Percentiles rank a stretch among this genome's conserved stretches.
phyloP scores from a whole-genome alignment of 352 stramenopile genomes.

The Globisporangium perplexum region DNA sequence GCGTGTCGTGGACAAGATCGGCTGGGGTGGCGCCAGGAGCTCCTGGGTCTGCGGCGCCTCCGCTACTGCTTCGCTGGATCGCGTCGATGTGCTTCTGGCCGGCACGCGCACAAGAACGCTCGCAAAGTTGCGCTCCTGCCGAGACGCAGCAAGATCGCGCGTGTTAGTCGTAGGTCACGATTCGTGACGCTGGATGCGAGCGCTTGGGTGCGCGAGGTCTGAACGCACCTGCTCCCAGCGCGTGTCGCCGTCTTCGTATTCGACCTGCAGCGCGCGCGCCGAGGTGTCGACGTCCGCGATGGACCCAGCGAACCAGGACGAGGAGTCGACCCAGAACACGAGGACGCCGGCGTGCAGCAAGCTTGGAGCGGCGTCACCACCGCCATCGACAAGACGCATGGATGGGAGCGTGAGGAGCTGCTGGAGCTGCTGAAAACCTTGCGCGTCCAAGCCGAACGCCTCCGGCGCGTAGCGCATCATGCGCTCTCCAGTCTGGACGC shows the following conservation, averaged over 20 bases:
- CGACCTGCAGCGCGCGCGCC: conserved; percentile 19
- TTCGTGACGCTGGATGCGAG: no score
- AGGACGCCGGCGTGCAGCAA: conserved; percentile 15
- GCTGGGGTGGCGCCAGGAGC: background rate
- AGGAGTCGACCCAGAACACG: conserved; percentile 37
- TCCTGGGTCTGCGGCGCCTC: background rate
- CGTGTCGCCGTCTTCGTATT: conserved; percentile 46
- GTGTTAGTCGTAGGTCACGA: no score
- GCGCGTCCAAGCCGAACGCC: conserved; percentile 1
- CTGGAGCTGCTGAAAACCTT: conserved; percentile 27
- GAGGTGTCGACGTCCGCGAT: conserved; percentile 13
- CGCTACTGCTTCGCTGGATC: background rate
- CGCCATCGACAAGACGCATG: background rate
- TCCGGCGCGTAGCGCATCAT: conserved; percentile 13
- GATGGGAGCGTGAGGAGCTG: conserved; percentile 9
- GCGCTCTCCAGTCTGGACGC: background rate
- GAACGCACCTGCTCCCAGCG: conserved; percentile 33
- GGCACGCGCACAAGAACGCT: conserved; percentile 24
- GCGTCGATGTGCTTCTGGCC: background rate
- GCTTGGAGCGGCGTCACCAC: background rate
- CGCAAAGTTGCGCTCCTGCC: conserved; percentile 24
- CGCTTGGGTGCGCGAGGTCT: background rate
- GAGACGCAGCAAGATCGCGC: background rate
- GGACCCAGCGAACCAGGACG: conserved; percentile 34
- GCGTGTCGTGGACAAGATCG: background rate